Percentiles rank a stretch among this genome's conserved stretches.
These are phyloP conservation scores for Backusella tarrabulga DNA, from an alignment of 192 early-diverging fungal genomes.

Conservation along the genomic window DNA sequence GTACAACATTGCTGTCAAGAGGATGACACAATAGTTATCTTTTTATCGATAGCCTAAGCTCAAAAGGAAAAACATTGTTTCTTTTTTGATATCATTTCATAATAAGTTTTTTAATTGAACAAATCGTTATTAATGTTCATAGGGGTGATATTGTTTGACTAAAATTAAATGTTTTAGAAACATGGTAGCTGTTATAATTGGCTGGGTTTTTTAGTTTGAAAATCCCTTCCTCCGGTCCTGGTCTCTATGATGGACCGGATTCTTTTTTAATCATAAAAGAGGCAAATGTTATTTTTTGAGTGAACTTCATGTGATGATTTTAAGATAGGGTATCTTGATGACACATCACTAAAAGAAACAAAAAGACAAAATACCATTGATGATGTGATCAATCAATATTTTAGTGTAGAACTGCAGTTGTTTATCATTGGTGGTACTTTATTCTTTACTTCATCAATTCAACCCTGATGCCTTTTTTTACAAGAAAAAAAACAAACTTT, in stretches of 20 bases:
- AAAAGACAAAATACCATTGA: background rate
- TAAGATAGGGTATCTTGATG: background rate
- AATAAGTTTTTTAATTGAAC: background rate
- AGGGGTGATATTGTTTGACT: background rate
- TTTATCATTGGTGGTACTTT: background rate
- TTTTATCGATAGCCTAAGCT: background rate
- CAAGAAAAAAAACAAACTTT: background rate
- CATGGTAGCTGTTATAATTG: background rate
- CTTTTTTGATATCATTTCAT: background rate
- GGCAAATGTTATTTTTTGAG: background rate
- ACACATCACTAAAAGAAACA: background rate
- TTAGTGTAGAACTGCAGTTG: background rate
- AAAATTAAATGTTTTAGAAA: constrained; percentile 3
- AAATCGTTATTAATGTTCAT: background rate
- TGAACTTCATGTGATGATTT: background rate
- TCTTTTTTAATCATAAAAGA: background rate
- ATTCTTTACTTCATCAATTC: background rate
- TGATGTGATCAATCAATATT: background rate
- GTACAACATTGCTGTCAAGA: background rate
- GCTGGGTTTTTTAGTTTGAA: background rate
- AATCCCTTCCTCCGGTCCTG: background rate
- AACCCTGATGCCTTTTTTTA: background rate
- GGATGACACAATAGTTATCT: background rate
- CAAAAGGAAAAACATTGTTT: background rate
- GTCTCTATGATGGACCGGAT: background rate